phyloP scores from a whole-genome alignment of 75 land plant species.

The Sequoia sempervirens region DNA sequence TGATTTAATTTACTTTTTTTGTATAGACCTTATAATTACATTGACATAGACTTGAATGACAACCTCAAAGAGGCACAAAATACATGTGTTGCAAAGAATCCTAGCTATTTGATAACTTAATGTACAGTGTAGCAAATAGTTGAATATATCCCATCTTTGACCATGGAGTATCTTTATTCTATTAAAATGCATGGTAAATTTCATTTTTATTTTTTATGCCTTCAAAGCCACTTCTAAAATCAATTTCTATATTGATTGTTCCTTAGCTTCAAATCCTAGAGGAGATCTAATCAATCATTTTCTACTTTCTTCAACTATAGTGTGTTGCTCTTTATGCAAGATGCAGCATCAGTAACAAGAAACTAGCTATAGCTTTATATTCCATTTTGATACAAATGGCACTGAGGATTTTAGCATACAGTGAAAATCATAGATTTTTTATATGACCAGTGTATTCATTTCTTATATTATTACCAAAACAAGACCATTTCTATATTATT shows the following conservation, averaged over 20 bases:
- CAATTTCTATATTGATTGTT: not conserved
- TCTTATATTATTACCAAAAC: not conserved
- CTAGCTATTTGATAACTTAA: not conserved
- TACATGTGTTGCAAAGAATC: not conserved
- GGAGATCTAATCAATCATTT: not conserved
- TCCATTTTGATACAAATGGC: not conserved
- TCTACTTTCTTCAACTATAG: constrained; percentile 1
- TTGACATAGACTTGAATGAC: not conserved
- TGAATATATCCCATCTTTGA: not conserved
- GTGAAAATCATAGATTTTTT: not conserved
- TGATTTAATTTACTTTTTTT: not conserved
- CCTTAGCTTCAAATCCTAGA: not conserved
- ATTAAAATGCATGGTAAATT: not conserved
- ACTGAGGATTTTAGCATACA: not conserved
- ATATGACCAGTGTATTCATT: not conserved
- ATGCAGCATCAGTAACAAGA: not conserved
- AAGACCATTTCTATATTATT: not conserved
- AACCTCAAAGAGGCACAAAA: not conserved
- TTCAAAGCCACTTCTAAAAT: not conserved
- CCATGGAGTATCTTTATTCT: not conserved
- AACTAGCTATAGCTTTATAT: not conserved
- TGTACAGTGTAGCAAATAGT: not conserved
- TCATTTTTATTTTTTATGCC: not conserved
- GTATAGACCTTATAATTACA: not conserved
- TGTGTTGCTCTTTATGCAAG: not conserved